A percentile compares a stretch with the other conserved stretches of the same genome.
Conservation (phyloP, 1,284 basidiomycete species). For the Ustilago shanxiensis region DNA sequence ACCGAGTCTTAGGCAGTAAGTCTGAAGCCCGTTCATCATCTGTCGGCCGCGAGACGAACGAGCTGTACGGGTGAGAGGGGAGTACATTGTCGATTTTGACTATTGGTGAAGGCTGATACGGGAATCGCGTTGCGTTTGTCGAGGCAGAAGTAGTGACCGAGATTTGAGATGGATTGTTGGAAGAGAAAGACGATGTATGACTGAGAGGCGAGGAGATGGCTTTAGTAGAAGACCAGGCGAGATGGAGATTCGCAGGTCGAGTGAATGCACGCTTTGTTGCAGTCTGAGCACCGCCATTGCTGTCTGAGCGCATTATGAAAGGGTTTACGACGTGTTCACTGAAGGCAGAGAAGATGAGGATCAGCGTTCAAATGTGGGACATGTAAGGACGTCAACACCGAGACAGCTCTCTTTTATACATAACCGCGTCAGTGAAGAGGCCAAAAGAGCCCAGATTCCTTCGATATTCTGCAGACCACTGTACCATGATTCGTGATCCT, state of each 20-base stretch:
- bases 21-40: neutral
- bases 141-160: neutral
- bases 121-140: neutral
- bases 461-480: neutral
- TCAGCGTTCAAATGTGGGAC: neutral
- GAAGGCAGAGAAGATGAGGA: neutral
- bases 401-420: neutral
- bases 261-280: constrained; percentile 19
- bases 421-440: neutral
- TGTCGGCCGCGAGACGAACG: neutral
- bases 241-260: constrained; percentile 35
- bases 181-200: neutral
- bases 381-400: neutral
- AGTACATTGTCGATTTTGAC: neutral
- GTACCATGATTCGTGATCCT: neutral
- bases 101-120: neutral
- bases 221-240: constrained; percentile 23
- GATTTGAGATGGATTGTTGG: neutral
- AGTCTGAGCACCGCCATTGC: neutral
- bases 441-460: no score
- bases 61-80: constrained; percentile 21
- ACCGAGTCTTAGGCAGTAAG: neutral
- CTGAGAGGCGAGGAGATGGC: neutral
- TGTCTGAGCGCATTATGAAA: constrained; percentile 7
- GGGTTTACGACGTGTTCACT: neutral